These are phyloP conservation scores for Gossypium raimondii DNA, from an alignment of 345 rosid genomes.

Conservation along the genomic window DNA sequence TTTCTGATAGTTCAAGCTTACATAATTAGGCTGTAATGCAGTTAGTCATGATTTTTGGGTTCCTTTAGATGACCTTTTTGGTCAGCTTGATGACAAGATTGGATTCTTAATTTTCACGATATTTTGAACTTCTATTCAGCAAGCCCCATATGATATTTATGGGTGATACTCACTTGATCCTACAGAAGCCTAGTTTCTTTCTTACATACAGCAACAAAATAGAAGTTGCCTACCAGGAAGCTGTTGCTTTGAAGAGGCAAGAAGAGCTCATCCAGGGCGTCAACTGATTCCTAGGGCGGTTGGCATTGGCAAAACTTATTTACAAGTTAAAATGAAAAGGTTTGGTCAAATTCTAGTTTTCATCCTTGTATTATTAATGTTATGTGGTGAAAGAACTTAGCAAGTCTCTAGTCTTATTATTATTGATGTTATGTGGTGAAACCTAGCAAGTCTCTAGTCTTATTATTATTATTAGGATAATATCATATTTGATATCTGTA, in stretches of 20 bases:
- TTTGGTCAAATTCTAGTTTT: too few relatives aligned
- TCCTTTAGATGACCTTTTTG: background rate
- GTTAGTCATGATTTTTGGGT: background rate
- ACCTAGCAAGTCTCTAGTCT: too few relatives aligned
- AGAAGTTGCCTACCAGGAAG: constrained; percentile 93
- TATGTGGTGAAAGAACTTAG: too few relatives aligned
- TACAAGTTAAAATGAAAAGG: too few relatives aligned
- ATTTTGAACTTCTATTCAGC: background rate
- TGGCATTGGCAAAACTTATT: too few relatives aligned
- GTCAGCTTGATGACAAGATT: constrained; percentile 7
- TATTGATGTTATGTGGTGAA: too few relatives aligned
- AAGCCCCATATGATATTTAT: background rate
- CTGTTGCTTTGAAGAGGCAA: constrained; percentile 85
- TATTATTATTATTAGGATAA: too few relatives aligned
- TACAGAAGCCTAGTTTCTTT: background rate
- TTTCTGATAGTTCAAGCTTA: background rate
- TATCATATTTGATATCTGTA: too few relatives aligned
- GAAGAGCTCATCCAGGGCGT: constrained; percentile 86
- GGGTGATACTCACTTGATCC: too few relatives aligned
- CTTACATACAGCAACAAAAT: constrained; percentile 62
- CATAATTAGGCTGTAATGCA: background rate
- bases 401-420: too few relatives aligned
- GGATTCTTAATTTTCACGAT: background rate
- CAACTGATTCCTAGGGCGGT: too few relatives aligned
- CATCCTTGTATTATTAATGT: too few relatives aligned